Evolutionary conservation across 1,284 basidiomycete species (phyloP).

Genomic region (Xerocomus amazonicus): DNA sequence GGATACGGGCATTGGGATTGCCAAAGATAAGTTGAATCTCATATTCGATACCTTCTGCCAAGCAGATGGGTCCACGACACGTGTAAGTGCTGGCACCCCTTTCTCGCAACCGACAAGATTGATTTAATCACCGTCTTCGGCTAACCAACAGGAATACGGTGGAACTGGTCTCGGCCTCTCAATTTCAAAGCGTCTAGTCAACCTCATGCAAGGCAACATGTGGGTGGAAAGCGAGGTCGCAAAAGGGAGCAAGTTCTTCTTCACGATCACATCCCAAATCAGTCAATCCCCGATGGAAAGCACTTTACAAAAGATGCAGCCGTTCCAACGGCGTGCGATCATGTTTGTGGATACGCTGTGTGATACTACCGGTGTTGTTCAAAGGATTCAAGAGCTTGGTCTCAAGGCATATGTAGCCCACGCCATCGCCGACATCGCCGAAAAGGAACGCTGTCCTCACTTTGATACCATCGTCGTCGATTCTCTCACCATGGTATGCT

Average conservation of each 20-base stretch:
- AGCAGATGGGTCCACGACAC: conserved; percentile 91
- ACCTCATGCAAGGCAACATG: conserved; percentile 97
- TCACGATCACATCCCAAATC: conserved; percentile 87
- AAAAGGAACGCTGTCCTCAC: conserved; percentile 80
- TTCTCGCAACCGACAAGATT: conserved; percentile 10
- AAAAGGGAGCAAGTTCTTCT: conserved; percentile 96
- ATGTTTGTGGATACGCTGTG: conserved; percentile 88
- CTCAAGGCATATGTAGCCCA: conserved; percentile 79
- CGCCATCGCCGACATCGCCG: conserved; percentile 73
- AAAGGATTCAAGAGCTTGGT: conserved; percentile 79
- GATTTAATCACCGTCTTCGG: conserved; percentile 22
- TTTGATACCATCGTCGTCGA: conserved; percentile 97
- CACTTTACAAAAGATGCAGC: conserved; percentile 72
- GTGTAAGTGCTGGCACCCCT: conserved; percentile 45
- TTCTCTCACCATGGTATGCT: conserved; percentile 76
- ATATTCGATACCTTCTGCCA: conserved; percentile 99
- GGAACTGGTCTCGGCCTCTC: conserved; percentile 97
- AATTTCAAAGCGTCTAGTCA: conserved; percentile 93
- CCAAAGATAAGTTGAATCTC: conserved; percentile 96
- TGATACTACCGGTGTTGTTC: conserved; percentile 76
- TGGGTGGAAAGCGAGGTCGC: conserved; percentile 96
- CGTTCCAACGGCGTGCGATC: conserved; percentile 76
- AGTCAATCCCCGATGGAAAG: conserved; percentile 71
- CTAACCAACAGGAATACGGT: conserved; percentile 77
- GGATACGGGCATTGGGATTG: conserved; percentile 98